Evolutionary conservation across 1,284 basidiomycete species (phyloP).

Genomic region (Tilletia horrida): DNA sequence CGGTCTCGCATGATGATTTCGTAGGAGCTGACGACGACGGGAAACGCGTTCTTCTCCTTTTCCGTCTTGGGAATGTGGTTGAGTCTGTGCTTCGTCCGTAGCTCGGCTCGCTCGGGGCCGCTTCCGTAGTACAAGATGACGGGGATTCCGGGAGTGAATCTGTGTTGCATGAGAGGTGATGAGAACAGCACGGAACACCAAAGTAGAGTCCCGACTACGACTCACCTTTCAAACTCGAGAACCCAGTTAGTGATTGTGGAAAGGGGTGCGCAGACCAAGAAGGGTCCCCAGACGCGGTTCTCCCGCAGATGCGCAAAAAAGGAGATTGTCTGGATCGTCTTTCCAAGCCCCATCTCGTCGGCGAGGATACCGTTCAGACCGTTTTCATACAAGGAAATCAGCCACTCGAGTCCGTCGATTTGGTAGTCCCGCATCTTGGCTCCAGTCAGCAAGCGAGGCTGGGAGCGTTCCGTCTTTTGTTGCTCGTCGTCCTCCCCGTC

Average conservation of each 20-base stretch:
- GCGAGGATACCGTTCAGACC: slow-evolving; percentile 88
- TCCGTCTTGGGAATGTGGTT: slow-evolving; percentile 19
- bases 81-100: slow-evolving; percentile 59
- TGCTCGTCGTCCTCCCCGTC: slow-evolving; percentile 31
- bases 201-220: slow-evolving; percentile 43
- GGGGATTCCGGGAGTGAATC: slow-evolving; percentile 64
- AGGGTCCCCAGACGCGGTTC: slow-evolving; percentile 70
- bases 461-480: slow-evolving; percentile 56
- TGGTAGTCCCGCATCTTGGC: slow-evolving; percentile 84
- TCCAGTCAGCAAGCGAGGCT: slow-evolving; percentile 78
- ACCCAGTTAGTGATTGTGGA: slow-evolving; percentile 90
- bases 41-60: slow-evolving; percentile 33
- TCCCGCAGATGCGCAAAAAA: slow-evolving; percentile 85
- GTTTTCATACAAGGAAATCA: slow-evolving; percentile 86
- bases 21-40: slow-evolving; percentile 81
- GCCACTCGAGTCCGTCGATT: slow-evolving; percentile 92
- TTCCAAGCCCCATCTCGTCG: slow-evolving; percentile 84
- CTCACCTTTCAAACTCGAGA: slow-evolving; percentile 73
- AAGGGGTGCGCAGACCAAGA: slow-evolving; percentile 84
- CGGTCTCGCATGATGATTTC: slow-evolving; percentile 73
- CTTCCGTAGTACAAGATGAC: slow-evolving; percentile 85
- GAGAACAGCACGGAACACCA: slow-evolving; percentile 44
- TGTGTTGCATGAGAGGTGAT: slow-evolving; percentile 1
- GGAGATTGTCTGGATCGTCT: slow-evolving; percentile 83
- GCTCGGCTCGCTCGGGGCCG: slow-evolving; percentile 70